Evolutionary conservation across 345 rosid species (phyloP).

Genomic region (Eutrema heterophyllum): DNA sequence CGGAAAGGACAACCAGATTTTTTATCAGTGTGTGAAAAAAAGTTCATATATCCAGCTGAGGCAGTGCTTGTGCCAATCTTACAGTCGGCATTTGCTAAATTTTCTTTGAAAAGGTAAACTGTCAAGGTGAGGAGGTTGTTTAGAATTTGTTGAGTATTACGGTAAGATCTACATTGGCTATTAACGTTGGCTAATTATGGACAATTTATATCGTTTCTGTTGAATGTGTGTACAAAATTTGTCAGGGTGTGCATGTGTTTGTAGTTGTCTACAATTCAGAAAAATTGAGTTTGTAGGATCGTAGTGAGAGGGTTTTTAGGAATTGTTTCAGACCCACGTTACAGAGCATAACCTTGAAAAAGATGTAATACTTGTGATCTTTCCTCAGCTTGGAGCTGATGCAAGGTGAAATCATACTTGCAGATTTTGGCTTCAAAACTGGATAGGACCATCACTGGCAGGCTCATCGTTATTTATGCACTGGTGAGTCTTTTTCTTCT

Average conservation of each 20-base stretch:
- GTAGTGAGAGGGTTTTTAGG: conserved; percentile 6
- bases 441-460: conserved; percentile 92
- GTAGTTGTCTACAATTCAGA: background rate
- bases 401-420: conserved; percentile 35
- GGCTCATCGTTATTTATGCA: conserved; percentile 88
- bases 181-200: background rate
- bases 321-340: conserved; percentile 8
- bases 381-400: conserved; percentile 31
- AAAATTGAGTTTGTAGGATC: conserved; percentile 6
- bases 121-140: conserved; percentile 12
- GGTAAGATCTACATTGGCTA: conserved; percentile 18
- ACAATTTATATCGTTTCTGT: background rate
- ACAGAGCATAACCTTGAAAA: conserved; percentile 1
- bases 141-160: conserved; percentile 6
- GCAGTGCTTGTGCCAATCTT: conserved; percentile 90
- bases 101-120: conserved; percentile 80
- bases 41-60: conserved; percentile 82
- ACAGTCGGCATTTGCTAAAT: conserved; percentile 75
- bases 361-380: conserved; percentile 16
- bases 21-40: conserved; percentile 46
- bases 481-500: conserved; percentile 52
- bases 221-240: background rate
- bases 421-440: conserved; percentile 99
- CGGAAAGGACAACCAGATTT: conserved; percentile 45
- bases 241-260: background rate